phyloP scores from a whole-genome alignment of 495 filamentous ascomycete genomes.

The Penicillium lividum region DNA sequence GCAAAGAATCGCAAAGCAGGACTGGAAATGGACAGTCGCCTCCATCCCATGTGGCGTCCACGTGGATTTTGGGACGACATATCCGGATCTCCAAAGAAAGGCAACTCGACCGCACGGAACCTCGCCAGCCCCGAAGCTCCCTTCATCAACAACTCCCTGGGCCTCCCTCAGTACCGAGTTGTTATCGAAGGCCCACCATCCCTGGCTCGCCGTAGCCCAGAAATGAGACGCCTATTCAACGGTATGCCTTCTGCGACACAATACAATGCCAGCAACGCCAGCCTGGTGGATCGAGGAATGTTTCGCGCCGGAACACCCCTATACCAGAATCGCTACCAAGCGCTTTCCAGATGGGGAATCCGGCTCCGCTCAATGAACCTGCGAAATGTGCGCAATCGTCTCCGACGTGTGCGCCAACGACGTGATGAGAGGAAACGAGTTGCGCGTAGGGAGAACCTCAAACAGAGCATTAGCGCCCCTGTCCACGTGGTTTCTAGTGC shows the following conservation, averaged over 20 bases:
- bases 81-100: conserved; percentile 37
- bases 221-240: conserved; percentile 30
- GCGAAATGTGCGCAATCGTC: conserved; percentile 51
- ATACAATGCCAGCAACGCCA: conserved; percentile 35
- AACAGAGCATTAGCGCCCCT: conserved; percentile 62
- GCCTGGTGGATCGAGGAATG: conserved; percentile 34
- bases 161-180: conserved; percentile 55
- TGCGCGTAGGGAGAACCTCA: conserved; percentile 63
- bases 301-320: conserved; percentile 35
- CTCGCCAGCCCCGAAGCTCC: conserved; percentile 28
- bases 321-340: conserved; percentile 38
- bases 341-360: conserved; percentile 49
- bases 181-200: conserved; percentile 41
- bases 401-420: conserved; percentile 60
- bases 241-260: conserved; percentile 15
- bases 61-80: conserved; percentile 69
- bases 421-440: conserved; percentile 57
- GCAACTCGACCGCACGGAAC: conserved; percentile 8
- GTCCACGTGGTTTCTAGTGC: conserved; percentile 38
- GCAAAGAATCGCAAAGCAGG: conserved; percentile 47
- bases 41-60: conserved; percentile 84
- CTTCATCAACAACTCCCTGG: conserved; percentile 52
- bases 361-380: conserved; percentile 56
- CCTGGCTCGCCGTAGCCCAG: conserved; percentile 44
- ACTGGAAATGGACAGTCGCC: conserved; percentile 51